Percentiles rank a stretch among this genome's conserved stretches.
Evolutionary conservation across 331 rosid genomes (phyloP).

Genomic region (Arachis monticola): DNA sequence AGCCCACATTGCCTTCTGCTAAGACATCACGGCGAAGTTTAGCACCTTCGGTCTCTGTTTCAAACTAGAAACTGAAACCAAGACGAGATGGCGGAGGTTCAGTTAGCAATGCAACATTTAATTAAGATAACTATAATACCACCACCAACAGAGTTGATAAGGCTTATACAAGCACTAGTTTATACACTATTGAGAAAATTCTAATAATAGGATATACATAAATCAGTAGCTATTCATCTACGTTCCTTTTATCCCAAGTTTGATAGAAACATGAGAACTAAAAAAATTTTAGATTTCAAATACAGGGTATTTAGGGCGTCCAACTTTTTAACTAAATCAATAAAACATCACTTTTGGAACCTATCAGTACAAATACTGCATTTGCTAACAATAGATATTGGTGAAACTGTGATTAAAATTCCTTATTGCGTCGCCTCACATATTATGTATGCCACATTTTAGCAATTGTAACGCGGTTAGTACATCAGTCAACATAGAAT

Average conservation of each 20-base stretch:
- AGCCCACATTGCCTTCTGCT: slow-evolving; percentile 74
- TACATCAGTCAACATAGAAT: background rate
- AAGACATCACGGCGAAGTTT: slow-evolving; percentile 87
- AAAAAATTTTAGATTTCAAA: slow-evolving; percentile 10
- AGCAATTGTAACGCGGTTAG: background rate
- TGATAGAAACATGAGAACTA: background rate
- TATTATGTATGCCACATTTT: slow-evolving; percentile 18
- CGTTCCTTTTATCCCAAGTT: slow-evolving; percentile 5
- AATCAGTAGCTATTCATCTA: slow-evolving; percentile 1
- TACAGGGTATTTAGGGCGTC: slow-evolving; percentile 19
- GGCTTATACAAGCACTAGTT: slow-evolving; percentile 12
- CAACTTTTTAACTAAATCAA: slow-evolving; percentile 23
- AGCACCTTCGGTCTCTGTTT: slow-evolving; percentile 85
- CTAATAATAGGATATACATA: slow-evolving; percentile 6
- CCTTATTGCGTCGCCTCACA: slow-evolving; percentile 20
- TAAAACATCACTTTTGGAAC: slow-evolving; percentile 8
- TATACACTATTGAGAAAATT: slow-evolving; percentile 16
- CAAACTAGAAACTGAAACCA: slow-evolving; percentile 86
- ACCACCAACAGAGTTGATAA: slow-evolving; percentile 33
- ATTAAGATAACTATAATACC: slow-evolving; percentile 12
- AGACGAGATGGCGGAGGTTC: slow-evolving; percentile 38
- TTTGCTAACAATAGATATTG: slow-evolving; percentile 7
- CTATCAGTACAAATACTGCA: background rate
- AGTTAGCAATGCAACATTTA: slow-evolving; percentile 22
- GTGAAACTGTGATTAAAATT: background rate